These are phyloP conservation scores for Fusarium citri DNA, from an alignment of 2,329 filamentous ascomycete species.

Conservation along the genomic window DNA sequence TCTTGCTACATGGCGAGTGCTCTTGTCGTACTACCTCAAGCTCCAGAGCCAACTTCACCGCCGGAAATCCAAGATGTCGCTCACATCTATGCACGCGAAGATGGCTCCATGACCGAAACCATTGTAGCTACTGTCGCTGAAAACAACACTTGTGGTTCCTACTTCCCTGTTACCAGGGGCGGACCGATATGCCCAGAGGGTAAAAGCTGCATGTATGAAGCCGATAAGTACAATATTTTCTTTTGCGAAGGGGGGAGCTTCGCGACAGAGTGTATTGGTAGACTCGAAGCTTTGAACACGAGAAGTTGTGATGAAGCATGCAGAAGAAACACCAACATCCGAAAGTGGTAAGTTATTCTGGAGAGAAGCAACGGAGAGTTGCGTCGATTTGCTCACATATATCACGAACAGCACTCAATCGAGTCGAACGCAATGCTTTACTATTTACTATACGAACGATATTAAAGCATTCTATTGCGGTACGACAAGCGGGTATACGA, in stretches of 20 bases:
- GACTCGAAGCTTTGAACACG: slow-evolving; percentile 2
- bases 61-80: slow-evolving; percentile 5
- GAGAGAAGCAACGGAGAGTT: not conserved
- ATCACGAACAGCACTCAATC: slow-evolving; percentile 9
- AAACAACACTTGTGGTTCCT: slow-evolving; percentile 23
- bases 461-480: slow-evolving; percentile 20
- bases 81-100: slow-evolving; percentile 11
- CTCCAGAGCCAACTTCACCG: slow-evolving; percentile 21
- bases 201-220: slow-evolving; percentile 28
- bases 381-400: not conserved
- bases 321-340: slow-evolving; percentile 27
- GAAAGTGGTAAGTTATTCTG: slow-evolving; percentile 19
- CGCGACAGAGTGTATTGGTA: slow-evolving; percentile 20
- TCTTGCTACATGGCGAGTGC: slow-evolving; percentile 19
- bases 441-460: slow-evolving; percentile 19
- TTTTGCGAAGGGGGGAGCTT: slow-evolving; percentile 23
- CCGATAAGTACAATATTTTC: slow-evolving; percentile 30
- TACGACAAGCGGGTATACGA: slow-evolving; percentile 16
- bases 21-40: slow-evolving; percentile 20
- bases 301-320: slow-evolving; percentile 27
- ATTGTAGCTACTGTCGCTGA: slow-evolving; percentile 15
- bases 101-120: slow-evolving; percentile 8
- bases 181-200: not conserved
- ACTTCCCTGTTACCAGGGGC: not conserved
- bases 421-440: slow-evolving; percentile 16